Conservation (phyloP, 2,329 filamentous ascomycete species). For the Leptographium radiaticola region DNA sequence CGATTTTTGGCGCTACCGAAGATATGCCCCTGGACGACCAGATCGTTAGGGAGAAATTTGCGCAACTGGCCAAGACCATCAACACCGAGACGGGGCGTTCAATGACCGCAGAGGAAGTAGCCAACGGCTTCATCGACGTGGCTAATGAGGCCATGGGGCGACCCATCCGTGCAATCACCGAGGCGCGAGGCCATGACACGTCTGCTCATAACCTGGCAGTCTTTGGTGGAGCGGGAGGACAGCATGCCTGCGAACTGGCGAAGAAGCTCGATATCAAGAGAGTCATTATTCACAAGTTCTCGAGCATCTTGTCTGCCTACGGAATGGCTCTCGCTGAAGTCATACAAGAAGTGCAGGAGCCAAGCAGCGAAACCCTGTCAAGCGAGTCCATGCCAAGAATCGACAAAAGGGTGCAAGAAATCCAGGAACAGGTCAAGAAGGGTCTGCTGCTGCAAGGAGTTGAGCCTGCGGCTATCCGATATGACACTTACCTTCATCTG, state of each 20-base stretch:
- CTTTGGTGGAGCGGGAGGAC: constrained; percentile 60
- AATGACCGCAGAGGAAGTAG: constrained; percentile 26
- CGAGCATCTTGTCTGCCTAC: constrained; percentile 40
- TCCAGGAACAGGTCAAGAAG: not conserved
- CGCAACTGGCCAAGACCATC: constrained; percentile 58
- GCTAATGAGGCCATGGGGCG: constrained; percentile 60
- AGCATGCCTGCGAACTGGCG: constrained; percentile 58
- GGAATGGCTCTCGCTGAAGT: constrained; percentile 25
- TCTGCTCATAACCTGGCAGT: constrained; percentile 56
- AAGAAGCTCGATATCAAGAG: constrained; percentile 54
- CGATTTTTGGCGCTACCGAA: constrained; percentile 55
- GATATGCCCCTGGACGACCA: constrained; percentile 39
- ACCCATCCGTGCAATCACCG: constrained; percentile 57
- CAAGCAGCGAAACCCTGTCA: not conserved
- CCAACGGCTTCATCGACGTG: constrained; percentile 48
- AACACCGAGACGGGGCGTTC: constrained; percentile 36
- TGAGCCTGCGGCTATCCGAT: constrained; percentile 52
- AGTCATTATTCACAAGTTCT: constrained; percentile 57
- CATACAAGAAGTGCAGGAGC: constrained; percentile 21
- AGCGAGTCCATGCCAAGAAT: constrained; percentile 37
- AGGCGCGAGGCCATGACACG: constrained; percentile 59
- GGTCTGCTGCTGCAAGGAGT: constrained; percentile 45
- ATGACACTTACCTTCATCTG: constrained; percentile 86
- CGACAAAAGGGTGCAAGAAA: too few relatives aligned
- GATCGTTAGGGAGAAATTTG: constrained; percentile 77